Conservation (phyloP, 768 basidiomycete genomes). For the Chalciporus piperatus region DNA sequence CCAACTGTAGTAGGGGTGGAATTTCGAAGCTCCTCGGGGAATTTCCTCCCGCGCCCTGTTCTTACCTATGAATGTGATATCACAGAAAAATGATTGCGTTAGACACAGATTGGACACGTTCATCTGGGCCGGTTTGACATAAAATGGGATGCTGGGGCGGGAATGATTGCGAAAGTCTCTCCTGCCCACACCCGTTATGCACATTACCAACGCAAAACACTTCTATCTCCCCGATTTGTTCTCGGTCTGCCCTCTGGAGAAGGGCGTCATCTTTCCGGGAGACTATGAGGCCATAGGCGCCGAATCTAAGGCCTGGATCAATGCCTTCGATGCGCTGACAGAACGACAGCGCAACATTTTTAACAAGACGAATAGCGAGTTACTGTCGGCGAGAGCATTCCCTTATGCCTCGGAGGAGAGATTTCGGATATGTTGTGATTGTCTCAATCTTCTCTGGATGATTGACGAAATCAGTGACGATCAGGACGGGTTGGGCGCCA, state of each 20-base stretch:
- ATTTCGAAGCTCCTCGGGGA: constrained; percentile 6
- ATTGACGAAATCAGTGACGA: constrained; percentile 70
- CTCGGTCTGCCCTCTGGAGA: constrained; percentile 41
- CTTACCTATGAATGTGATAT: constrained; percentile 1
- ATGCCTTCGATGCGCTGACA: constrained; percentile 55
- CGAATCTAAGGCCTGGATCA: constrained; percentile 61
- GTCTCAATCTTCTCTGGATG: constrained; percentile 59
- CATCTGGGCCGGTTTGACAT: constrained; percentile 4
- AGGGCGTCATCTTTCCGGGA: constrained; percentile 49
- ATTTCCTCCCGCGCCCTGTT: constrained; percentile 2
- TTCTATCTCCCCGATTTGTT: constrained; percentile 59
- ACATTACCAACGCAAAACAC: constrained; percentile 16
- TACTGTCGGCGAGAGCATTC: constrained; percentile 61
- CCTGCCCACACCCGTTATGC: constrained; percentile 2
- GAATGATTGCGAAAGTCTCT: neutral
- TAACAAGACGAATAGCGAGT: constrained; percentile 56
- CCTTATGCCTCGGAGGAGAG: constrained; percentile 55
- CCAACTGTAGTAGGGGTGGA: neutral
- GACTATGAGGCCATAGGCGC: constrained; percentile 53
- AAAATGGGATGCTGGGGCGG: constrained; percentile 1
- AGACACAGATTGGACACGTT: constrained; percentile 4
- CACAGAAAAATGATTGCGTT: neutral
- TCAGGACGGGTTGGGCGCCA: constrained; percentile 55
- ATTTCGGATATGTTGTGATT: constrained; percentile 61
- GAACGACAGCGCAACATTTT: constrained; percentile 57